These are phyloP conservation scores for Cephaloascus albidus DNA, from an alignment of 805 yeast species.

Conservation along the genomic window DNA sequence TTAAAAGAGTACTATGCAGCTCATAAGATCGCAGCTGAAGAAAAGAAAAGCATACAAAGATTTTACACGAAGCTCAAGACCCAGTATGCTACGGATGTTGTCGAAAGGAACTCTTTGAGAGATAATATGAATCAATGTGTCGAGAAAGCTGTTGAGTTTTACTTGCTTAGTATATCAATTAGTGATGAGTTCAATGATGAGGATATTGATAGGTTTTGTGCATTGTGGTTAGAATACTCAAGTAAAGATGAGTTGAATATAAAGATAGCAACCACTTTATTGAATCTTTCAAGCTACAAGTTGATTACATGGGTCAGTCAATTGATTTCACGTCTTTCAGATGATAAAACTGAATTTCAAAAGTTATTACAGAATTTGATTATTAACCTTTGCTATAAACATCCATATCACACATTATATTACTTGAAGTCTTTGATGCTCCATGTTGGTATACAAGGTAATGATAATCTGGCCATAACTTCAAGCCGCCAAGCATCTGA, in stretches of 20 bases:
- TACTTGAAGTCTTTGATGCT: slow-evolving; percentile 47
- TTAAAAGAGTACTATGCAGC: slow-evolving; percentile 34
- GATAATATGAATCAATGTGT: slow-evolving; percentile 33
- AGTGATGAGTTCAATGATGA: slow-evolving; percentile 37
- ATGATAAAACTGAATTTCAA: slow-evolving; percentile 47
- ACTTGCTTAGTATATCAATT: slow-evolving; percentile 42
- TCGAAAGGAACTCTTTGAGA: slow-evolving; percentile 29
- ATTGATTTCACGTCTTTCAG: slow-evolving; percentile 57
- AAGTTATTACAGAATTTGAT: slow-evolving; percentile 37
- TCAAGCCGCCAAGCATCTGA: slow-evolving; percentile 47
- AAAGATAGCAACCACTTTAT: slow-evolving; percentile 25
- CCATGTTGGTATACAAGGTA: slow-evolving; percentile 18
- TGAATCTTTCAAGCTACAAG: slow-evolving; percentile 43
- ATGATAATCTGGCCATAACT: slow-evolving; percentile 15
- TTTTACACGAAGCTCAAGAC: slow-evolving; percentile 39
- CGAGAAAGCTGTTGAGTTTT: slow-evolving; percentile 47
- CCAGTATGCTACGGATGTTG: slow-evolving; percentile 40
- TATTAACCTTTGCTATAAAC: slow-evolving; percentile 34
- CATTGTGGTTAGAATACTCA: slow-evolving; percentile 70
- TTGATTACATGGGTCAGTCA: slow-evolving; percentile 80
- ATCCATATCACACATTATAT: slow-evolving; percentile 71
- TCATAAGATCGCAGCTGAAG: slow-evolving; percentile 29
- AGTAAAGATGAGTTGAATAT: slow-evolving; percentile 32
- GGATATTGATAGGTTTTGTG: slow-evolving; percentile 68
- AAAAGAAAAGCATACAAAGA: slow-evolving; percentile 41